phyloP scores from a whole-genome alignment of 768 basidiomycete genomes.

The Mycena kentingensis region DNA sequence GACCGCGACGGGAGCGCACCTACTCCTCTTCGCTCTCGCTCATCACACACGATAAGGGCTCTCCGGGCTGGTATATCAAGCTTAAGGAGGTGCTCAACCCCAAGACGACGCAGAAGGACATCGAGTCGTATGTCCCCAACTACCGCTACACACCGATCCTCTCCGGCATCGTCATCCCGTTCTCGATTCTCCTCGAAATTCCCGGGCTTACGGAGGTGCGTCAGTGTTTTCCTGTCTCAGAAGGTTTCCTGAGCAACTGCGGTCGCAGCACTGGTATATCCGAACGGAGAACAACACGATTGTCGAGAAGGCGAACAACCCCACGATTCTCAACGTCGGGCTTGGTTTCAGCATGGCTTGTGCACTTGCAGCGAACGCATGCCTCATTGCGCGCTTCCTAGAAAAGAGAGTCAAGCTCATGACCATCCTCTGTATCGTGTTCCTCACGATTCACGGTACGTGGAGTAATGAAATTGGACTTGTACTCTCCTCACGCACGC shows the following conservation, averaged over 20 bases:
- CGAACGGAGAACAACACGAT: conserved; percentile 48
- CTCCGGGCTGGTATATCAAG: conserved; percentile 19
- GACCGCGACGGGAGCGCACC: conserved; percentile 8
- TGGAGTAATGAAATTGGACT: neutral
- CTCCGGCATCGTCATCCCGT: conserved; percentile 69
- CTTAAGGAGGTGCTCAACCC: conserved; percentile 23
- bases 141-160: conserved; percentile 68
- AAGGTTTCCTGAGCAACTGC: neutral
- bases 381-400: conserved; percentile 69
- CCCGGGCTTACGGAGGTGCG: conserved; percentile 66
- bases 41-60: neutral
- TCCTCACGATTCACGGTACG: conserved; percentile 70
- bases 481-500: conserved; percentile 5
- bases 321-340: conserved; percentile 59
- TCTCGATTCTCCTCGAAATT: conserved; percentile 80
- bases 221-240: neutral
- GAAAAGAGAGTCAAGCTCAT: conserved; percentile 64
- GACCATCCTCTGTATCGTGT: conserved; percentile 65
- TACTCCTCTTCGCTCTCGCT: conserved; percentile 15
- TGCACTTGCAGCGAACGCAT: conserved; percentile 67
- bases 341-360: conserved; percentile 68
- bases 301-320: conserved; percentile 54
- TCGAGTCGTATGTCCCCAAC: conserved; percentile 47
- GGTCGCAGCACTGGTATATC: conserved; percentile 59
- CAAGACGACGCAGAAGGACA: conserved; percentile 26